Conservation (phyloP, 2,329 filamentous ascomycete species). For the Westerdykella ornata region DNA sequence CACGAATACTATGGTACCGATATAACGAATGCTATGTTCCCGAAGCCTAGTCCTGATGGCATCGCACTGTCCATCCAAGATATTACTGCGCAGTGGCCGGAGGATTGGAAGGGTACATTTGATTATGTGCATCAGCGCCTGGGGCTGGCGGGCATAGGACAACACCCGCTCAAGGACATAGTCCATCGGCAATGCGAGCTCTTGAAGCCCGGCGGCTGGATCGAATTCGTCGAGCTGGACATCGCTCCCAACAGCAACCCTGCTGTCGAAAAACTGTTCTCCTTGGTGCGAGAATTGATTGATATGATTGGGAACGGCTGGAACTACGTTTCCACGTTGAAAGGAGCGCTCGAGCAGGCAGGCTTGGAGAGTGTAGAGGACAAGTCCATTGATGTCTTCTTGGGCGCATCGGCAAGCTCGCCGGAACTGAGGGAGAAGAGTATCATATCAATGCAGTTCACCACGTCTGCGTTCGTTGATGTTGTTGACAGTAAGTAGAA, state of each 20-base stretch:
- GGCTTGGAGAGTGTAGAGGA: too few species aligned
- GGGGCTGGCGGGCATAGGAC: not conserved
- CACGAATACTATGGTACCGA: constrained; percentile 5
- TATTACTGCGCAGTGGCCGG: constrained; percentile 6
- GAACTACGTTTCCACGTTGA: too few species aligned
- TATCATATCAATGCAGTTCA: too few species aligned
- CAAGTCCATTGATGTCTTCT: too few species aligned
- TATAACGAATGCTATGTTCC: constrained; percentile 1
- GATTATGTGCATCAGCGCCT: constrained; percentile 9
- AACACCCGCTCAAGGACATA: not conserved
- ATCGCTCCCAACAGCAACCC: not conserved
- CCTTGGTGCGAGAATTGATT: too few species aligned
- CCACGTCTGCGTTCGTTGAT: too few species aligned
- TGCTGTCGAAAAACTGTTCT: too few species aligned
- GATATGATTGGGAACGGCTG: too few species aligned
- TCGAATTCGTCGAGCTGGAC: constrained; percentile 1
- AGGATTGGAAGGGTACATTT: constrained; percentile 3
- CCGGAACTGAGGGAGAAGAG: too few species aligned
- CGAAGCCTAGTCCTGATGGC: not conserved
- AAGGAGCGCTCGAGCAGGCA: too few species aligned
- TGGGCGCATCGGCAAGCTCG: too few species aligned
- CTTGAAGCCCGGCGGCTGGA: constrained; percentile 6
- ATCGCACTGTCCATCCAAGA: constrained; percentile 1
- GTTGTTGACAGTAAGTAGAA: too few species aligned
- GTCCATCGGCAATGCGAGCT: not conserved